Percentiles rank a stretch among this genome's conserved stretches.
Evolutionary conservation across 352 stramenopile genomes (phyloP).

Genomic region (Phytophthora europaea): DNA sequence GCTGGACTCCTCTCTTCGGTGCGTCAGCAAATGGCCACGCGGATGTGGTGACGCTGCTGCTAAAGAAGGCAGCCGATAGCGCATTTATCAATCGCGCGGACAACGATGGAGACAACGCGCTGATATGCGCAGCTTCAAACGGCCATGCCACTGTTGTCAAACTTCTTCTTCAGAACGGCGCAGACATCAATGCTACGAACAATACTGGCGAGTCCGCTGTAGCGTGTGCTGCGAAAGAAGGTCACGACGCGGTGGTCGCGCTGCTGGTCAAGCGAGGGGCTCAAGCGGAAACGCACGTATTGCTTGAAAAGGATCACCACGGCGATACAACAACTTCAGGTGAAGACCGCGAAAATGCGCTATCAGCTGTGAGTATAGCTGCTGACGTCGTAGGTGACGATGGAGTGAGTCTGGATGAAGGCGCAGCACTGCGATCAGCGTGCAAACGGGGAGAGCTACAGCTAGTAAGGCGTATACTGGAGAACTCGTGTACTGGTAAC

Average conservation of each 20-base stretch:
- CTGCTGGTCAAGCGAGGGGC: neutral
- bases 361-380: neutral
- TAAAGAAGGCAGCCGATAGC: neutral
- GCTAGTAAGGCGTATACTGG: too few relatives aligned
- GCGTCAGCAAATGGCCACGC: neutral
- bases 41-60: neutral
- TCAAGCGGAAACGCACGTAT: neutral
- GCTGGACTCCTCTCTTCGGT: constrained; percentile 2
- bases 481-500: too few relatives aligned
- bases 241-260: neutral
- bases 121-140: neutral
- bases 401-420: too few relatives aligned
- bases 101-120: neutral
- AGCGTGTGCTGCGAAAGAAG: neutral
- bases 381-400: neutral
- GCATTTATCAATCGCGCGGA: neutral
- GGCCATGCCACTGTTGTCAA: neutral
- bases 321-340: neutral
- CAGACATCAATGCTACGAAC: neutral
- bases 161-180: neutral
- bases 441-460: too few relatives aligned
- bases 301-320: neutral
- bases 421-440: too few relatives aligned
- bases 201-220: neutral
- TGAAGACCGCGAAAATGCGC: neutral